Percentiles rank a stretch among this genome's conserved stretches.
These are phyloP conservation scores for Pelargonium fulgidum DNA, from an alignment of 441 rosid species.

Conservation along the genomic window DNA sequence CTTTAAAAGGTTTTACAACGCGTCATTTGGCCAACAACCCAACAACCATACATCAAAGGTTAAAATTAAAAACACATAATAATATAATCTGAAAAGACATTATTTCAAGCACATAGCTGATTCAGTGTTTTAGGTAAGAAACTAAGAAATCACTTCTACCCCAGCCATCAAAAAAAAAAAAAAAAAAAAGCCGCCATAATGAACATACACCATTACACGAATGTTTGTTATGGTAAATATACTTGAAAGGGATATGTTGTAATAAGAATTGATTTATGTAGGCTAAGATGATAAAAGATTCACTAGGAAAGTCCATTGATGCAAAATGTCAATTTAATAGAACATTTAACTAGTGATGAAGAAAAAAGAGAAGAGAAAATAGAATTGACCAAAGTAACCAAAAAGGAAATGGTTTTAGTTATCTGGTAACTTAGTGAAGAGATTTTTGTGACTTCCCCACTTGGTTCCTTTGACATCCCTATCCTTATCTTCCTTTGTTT, in stretches of 20 bases:
- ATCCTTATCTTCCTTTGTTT: too few species aligned
- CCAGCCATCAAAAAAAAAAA: not conserved
- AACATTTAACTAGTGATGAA: not conserved
- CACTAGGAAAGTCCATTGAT: not conserved
- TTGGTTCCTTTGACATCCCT: not conserved
- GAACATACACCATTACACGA: not conserved
- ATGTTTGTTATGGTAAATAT: not conserved
- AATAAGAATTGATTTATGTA: not conserved
- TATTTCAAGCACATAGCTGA: not conserved
- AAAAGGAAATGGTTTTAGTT: too few species aligned
- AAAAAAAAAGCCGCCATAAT: not conserved
- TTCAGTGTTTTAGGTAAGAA: not conserved
- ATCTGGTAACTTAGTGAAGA: not conserved
- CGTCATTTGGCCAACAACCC: not conserved
- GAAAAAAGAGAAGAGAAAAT: not conserved
- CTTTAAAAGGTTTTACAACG: not conserved
- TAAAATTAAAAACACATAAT: not conserved
- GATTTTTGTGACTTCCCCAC: not conserved
- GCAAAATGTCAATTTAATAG: not conserved
- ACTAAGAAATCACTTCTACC: not conserved
- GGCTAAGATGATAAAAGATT: not conserved
- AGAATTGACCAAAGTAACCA: too few species aligned
- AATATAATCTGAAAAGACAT: not conserved
- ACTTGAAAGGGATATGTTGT: not conserved
- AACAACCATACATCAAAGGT: not conserved